Evolutionary conservation across 805 yeast species (phyloP).

Genomic region (Candida lessepsii): DNA sequence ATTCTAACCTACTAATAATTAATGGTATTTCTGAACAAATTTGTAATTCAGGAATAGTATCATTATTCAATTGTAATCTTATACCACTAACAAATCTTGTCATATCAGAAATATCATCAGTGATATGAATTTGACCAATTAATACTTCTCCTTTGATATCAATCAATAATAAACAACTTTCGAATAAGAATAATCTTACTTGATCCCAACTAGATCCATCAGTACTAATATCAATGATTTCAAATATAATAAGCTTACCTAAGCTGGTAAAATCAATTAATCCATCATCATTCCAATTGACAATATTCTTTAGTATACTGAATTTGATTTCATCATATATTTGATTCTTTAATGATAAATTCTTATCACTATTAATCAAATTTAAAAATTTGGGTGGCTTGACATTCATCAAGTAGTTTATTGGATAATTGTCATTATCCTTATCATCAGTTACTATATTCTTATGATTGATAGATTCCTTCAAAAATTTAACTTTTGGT

Average conservation of each 20-base stretch:
- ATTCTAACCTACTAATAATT: slow-evolving; percentile 43
- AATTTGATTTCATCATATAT: slow-evolving; percentile 15
- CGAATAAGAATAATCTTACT: slow-evolving; percentile 33
- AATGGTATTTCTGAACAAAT: slow-evolving; percentile 28
- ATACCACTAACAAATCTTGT: slow-evolving; percentile 19
- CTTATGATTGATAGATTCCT: slow-evolving; percentile 8
- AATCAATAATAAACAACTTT: slow-evolving; percentile 27
- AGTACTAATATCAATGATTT: slow-evolving; percentile 39
- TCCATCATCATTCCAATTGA: slow-evolving; percentile 11
- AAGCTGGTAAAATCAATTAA: slow-evolving; percentile 16
- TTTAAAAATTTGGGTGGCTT: slow-evolving; percentile 21
- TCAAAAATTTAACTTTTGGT: slow-evolving; percentile 14
- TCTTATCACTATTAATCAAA: slow-evolving; percentile 12
- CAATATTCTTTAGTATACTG: slow-evolving; percentile 9
- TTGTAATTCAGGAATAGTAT: slow-evolving; percentile 45
- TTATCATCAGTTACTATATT: not conserved
- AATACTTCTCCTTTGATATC: slow-evolving; percentile 43
- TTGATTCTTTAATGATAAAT: slow-evolving; percentile 12
- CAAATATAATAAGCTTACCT: slow-evolving; percentile 38
- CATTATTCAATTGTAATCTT: slow-evolving; percentile 37
- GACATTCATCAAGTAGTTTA: slow-evolving; percentile 20
- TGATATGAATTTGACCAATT: slow-evolving; percentile 41
- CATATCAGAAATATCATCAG: slow-evolving; percentile 35
- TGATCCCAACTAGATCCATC: slow-evolving; percentile 45
- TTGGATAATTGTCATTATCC: slow-evolving; percentile 10